A percentile compares a stretch with the other conserved stretches of the same genome.
These are phyloP conservation scores for Sclerotinia sclerotiorum DNA, from an alignment of 2,329 filamentous ascomycete species.

Conservation along the genomic window DNA sequence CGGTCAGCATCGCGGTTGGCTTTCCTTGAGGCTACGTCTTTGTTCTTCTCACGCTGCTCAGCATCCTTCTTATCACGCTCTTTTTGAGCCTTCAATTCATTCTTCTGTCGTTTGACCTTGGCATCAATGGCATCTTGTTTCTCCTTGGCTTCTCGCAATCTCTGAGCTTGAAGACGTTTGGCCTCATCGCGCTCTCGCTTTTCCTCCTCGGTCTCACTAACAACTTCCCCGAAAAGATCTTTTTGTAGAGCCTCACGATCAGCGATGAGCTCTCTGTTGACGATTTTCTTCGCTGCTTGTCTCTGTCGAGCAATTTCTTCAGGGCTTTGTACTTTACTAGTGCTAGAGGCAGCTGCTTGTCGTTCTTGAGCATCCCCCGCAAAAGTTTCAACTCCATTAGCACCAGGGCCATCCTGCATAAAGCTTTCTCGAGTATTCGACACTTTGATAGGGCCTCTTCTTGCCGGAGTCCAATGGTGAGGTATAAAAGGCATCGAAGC, in stretches of 20 bases:
- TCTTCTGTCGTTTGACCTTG: not conserved
- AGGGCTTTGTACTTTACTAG: not conserved
- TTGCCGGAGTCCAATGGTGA: not conserved
- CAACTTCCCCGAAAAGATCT: constrained; percentile 31
- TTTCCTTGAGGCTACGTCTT: constrained; percentile 20
- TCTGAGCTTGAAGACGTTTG: constrained; percentile 11
- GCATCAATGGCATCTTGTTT: not conserved
- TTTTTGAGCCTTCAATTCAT: constrained; percentile 20
- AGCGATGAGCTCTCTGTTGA: constrained; percentile 26
- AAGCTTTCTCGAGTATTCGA: not conserved
- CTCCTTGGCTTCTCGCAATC: not conserved
- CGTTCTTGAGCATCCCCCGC: not conserved
- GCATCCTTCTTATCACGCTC: constrained; percentile 12
- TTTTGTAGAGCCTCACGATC: constrained; percentile 23
- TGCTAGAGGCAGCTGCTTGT: not conserved
- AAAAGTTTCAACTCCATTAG: not conserved
- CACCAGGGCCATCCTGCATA: not conserved
- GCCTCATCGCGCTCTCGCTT: constrained; percentile 3
- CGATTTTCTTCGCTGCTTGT: constrained; percentile 28
- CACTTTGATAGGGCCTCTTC: not conserved
- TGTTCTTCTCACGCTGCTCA: constrained; percentile 23
- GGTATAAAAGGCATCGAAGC: constrained; percentile 3
- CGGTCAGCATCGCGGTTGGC: constrained; percentile 25
- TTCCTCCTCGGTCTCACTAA: constrained; percentile 26
- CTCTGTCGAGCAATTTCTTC: constrained; percentile 20